phyloP scores from a whole-genome alignment of 306 rosid species.

The Malus fusca region DNA sequence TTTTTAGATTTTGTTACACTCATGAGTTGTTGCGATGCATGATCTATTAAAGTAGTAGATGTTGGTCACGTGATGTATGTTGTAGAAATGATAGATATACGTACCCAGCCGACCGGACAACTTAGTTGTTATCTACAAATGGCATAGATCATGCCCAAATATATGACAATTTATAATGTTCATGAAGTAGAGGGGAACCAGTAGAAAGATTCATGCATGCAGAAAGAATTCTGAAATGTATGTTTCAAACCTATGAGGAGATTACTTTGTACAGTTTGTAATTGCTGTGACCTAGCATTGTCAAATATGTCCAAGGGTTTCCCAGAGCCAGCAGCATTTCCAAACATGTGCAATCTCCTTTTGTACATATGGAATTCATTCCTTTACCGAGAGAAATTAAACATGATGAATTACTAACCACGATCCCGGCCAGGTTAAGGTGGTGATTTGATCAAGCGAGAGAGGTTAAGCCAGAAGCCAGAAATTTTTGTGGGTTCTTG shows the following conservation, averaged over 20 bases:
- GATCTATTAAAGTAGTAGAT: background rate
- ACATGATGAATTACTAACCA: background rate
- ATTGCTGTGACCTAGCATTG: background rate
- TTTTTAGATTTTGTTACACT: background rate
- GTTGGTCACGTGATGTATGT: background rate
- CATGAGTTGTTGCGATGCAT: background rate
- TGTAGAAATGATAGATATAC: no score
- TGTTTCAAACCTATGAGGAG: background rate
- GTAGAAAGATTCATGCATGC: background rate
- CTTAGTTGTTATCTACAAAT: background rate
- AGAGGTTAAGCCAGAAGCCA: slow-evolving; percentile 63
- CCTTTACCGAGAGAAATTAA: background rate
- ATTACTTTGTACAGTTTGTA: background rate
- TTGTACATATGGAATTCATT: background rate
- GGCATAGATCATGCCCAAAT: background rate
- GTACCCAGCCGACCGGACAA: no score
- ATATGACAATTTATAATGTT: background rate
- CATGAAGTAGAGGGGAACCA: background rate
- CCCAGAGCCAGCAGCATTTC: background rate
- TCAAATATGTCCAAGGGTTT: background rate
- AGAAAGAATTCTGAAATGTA: background rate
- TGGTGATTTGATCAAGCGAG: background rate
- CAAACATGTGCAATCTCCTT: background rate
- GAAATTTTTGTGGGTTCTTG: slow-evolving; percentile 71
- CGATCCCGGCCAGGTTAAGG: background rate